phyloP scores from a whole-genome alignment of 306 rosid species.

The Senna siamea region DNA sequence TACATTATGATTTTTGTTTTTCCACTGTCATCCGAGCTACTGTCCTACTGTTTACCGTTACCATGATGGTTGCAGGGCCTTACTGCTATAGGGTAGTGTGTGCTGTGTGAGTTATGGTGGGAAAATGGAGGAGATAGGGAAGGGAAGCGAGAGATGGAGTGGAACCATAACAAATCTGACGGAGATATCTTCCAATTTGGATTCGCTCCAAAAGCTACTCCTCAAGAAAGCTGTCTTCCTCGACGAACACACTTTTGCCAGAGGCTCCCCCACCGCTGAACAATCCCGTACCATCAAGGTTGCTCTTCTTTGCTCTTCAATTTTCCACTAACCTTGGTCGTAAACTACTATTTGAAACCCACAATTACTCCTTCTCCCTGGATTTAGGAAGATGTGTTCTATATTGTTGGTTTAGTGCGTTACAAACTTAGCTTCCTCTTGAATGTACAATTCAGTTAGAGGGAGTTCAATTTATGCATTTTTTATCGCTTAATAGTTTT shows the following conservation, averaged over 20 bases:
- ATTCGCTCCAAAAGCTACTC: constrained; percentile 81
- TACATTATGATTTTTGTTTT: too few relatives aligned
- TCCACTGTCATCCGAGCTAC: too few relatives aligned
- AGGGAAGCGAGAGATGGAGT: constrained; percentile 82
- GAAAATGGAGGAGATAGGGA: constrained; percentile 68
- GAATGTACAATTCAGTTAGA: too few relatives aligned
- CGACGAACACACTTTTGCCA: constrained; percentile 79
- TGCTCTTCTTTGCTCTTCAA: neutral
- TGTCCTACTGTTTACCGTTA: too few relatives aligned
- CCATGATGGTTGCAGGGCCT: too few relatives aligned
- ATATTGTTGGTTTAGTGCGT: neutral
- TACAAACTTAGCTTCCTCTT: too few relatives aligned
- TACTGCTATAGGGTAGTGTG: too few relatives aligned
- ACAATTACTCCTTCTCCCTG: neutral
- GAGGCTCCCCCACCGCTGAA: constrained; percentile 85
- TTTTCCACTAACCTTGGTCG: neutral
- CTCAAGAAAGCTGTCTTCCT: constrained; percentile 88
- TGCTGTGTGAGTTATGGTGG: neutral
- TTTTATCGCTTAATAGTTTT: neutral
- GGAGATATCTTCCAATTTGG: constrained; percentile 83
- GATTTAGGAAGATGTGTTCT: neutral
- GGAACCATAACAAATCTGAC: constrained; percentile 84
- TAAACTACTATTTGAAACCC: too few relatives aligned
- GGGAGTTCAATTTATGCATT: too few relatives aligned
- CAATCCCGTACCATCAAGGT: constrained; percentile 95